Conservation (phyloP, 2,329 filamentous ascomycete species). For the Triangularia setosa region DNA sequence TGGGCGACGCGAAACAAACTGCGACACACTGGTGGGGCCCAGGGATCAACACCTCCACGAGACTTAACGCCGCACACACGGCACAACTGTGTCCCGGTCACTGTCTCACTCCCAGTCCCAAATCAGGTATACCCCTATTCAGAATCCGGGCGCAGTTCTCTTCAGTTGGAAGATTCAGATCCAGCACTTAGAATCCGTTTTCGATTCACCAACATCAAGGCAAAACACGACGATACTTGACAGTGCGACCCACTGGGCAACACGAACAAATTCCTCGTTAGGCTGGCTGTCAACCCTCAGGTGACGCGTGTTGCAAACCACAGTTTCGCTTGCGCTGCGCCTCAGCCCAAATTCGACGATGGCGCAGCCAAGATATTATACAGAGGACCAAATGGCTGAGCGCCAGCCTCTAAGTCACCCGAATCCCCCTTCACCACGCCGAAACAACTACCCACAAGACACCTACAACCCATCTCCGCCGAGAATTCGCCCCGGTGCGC, state of each 20-base stretch:
- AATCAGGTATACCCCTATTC: not conserved
- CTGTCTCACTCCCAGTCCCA: slow-evolving; percentile 4
- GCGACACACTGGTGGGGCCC: slow-evolving; percentile 3
- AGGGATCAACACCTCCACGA: not conserved
- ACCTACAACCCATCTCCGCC: slow-evolving; percentile 20
- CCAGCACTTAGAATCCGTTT: not conserved
- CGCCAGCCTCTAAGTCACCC: slow-evolving; percentile 21
- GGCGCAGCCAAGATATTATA: slow-evolving; percentile 22
- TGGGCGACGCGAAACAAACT: slow-evolving; percentile 2
- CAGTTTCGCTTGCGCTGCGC: slow-evolving; percentile 10
- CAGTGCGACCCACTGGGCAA: not conserved
- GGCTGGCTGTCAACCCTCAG: not conserved
- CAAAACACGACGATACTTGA: not conserved
- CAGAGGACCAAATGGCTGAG: slow-evolving; percentile 24
- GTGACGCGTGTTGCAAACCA: not conserved
- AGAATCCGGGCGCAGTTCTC: not conserved
- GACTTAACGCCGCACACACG: not conserved
- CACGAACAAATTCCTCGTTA: not conserved
- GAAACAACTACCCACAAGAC: slow-evolving; percentile 21
- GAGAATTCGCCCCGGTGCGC: slow-evolving; percentile 26
- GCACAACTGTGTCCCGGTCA: not conserved
- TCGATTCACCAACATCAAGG: not conserved
- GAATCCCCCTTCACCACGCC: slow-evolving; percentile 7
- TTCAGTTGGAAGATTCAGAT: not conserved
- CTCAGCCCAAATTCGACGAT: slow-evolving; percentile 15